Conservation (phyloP, 2,329 filamentous ascomycete genomes). For the Mariannaea sp. region DNA sequence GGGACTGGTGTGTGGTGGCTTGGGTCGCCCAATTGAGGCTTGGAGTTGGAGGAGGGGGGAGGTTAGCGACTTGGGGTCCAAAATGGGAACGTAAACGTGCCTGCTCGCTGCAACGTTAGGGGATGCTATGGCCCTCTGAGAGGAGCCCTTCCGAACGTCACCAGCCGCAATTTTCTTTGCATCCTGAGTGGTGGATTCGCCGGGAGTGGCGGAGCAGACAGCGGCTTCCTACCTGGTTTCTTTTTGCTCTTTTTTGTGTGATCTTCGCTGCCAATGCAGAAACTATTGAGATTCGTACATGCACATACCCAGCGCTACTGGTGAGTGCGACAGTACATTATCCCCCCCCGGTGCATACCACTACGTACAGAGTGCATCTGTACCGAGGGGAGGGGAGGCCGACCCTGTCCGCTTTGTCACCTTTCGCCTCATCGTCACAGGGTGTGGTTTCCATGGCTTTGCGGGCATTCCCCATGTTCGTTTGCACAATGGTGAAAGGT, state of each 20-base stretch:
- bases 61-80: slow-evolving; percentile 1
- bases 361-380: too few relatives aligned
- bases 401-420: too few relatives aligned
- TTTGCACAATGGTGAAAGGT: background rate
- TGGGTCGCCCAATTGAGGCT: slow-evolving; percentile 13
- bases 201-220: slow-evolving; percentile 31
- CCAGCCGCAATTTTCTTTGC: slow-evolving; percentile 10
- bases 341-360: too few relatives aligned
- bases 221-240: slow-evolving; percentile 3
- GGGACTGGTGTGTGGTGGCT: slow-evolving; percentile 19
- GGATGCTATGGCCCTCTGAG: background rate
- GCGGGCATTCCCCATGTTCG: too few relatives aligned
- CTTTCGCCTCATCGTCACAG: too few relatives aligned
- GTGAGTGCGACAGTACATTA: too few relatives aligned
- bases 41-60: background rate
- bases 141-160: background rate
- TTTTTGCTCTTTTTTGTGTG: too few relatives aligned
- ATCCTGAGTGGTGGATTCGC: slow-evolving; percentile 19
- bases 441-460: too few relatives aligned
- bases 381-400: too few relatives aligned
- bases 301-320: too few relatives aligned
- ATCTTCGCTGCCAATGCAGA: too few relatives aligned
- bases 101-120: background rate
- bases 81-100: background rate
- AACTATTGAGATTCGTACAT: too few relatives aligned